Percentiles rank a stretch among this genome's conserved stretches.
Conservation (phyloP, 1,284 basidiomycete species). For the Chondrostereum purpureum region DNA sequence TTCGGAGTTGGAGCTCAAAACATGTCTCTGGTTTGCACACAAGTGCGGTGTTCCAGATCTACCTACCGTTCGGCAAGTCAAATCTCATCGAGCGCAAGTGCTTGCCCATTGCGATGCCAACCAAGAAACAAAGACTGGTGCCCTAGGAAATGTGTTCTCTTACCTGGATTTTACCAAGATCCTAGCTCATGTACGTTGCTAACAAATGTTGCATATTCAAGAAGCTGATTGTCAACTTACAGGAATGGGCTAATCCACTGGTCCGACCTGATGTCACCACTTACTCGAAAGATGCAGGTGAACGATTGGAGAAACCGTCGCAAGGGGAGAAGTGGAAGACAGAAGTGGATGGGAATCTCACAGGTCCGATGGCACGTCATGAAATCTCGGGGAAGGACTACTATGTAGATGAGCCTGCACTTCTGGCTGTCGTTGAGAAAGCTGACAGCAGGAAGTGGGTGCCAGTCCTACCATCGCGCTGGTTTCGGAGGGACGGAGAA, state of each 20-base stretch:
- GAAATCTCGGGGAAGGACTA: too few relatives aligned
- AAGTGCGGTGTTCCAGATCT: slow-evolving; percentile 8
- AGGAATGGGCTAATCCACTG: slow-evolving; percentile 14
- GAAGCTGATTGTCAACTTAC: too few relatives aligned
- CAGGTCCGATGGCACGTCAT: too few relatives aligned
- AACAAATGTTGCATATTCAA: too few relatives aligned
- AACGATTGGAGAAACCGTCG: background rate
- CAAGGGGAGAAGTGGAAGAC: background rate
- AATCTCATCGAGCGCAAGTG: slow-evolving; percentile 7
- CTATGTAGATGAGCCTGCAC: too few relatives aligned
- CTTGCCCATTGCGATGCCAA: slow-evolving; percentile 1
- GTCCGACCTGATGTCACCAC: slow-evolving; percentile 5
- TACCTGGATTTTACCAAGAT: slow-evolving; percentile 5
- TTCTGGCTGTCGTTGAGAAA: too few relatives aligned
- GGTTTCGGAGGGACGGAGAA: too few relatives aligned
- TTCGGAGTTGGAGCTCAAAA: slow-evolving; percentile 11
- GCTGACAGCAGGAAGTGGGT: too few relatives aligned
- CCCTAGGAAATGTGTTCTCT: slow-evolving; percentile 6
- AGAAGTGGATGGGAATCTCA: too few relatives aligned
- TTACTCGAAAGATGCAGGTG: slow-evolving; percentile 3
- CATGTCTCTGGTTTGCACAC: slow-evolving; percentile 9
- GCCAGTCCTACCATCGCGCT: too few relatives aligned
- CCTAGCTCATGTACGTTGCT: too few relatives aligned
- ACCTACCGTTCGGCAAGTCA: slow-evolving; percentile 10
- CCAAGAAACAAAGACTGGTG: background rate